These are phyloP conservation scores for Margaritispora aquatica DNA, from an alignment of 495 filamentous ascomycete species.

Conservation along the genomic window DNA sequence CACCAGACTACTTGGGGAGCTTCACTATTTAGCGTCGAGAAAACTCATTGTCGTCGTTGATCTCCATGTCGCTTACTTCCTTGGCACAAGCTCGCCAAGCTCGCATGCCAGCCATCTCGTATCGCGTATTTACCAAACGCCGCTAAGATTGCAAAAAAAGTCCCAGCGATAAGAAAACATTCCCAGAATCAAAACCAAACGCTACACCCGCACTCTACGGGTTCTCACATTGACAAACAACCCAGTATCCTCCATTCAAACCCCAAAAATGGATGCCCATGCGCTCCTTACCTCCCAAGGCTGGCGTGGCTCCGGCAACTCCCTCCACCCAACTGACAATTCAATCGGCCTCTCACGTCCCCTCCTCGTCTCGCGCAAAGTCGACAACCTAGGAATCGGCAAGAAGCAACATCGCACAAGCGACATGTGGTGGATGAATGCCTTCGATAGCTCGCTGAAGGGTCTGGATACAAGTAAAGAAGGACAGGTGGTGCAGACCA, in stretches of 20 bases:
- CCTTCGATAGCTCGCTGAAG: slow-evolving; percentile 73
- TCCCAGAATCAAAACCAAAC: not conserved
- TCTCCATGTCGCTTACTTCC: no score
- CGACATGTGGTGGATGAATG: slow-evolving; percentile 75
- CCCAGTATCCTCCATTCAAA: not conserved
- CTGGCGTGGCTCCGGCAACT: slow-evolving; percentile 71
- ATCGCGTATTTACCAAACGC: not conserved
- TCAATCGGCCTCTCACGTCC: slow-evolving; percentile 61
- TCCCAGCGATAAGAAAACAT: slow-evolving; percentile 1
- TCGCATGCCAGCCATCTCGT: no score
- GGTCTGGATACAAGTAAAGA: slow-evolving; percentile 52
- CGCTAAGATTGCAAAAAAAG: slow-evolving; percentile 4
- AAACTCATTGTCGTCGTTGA: no score
- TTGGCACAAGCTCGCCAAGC: no score
- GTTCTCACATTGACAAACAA: not conserved
- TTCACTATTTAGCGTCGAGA: no score
- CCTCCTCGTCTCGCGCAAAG: slow-evolving; percentile 60
- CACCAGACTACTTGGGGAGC: no score
- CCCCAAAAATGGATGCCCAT: slow-evolving; percentile 52
- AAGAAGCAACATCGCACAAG: slow-evolving; percentile 58
- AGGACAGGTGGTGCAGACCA: slow-evolving; percentile 41
- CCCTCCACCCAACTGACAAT: slow-evolving; percentile 60
- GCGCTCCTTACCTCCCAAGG: slow-evolving; percentile 69
- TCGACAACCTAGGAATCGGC: slow-evolving; percentile 64
- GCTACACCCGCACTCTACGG: not conserved